phyloP scores from a whole-genome alignment of 2,329 filamentous ascomycete genomes.

The Phialophora verrucosa region DNA sequence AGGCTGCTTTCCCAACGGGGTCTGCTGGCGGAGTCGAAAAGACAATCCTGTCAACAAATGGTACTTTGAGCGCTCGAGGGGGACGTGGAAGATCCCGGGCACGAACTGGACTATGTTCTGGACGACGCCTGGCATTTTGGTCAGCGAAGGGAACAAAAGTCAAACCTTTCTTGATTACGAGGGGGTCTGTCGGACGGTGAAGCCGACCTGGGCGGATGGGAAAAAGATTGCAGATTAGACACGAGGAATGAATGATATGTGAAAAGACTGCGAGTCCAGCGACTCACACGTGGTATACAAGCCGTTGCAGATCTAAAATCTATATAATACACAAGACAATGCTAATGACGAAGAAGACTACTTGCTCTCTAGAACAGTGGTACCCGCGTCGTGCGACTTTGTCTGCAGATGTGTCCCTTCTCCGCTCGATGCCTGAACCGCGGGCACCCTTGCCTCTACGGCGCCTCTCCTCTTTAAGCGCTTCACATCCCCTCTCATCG shows the following conservation, averaged over 20 bases:
- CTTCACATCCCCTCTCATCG: constrained; percentile 26
- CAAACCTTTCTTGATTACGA: constrained; percentile 70
- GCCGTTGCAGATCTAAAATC: neutral
- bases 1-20: constrained; percentile 82
- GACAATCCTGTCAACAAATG: constrained; percentile 98
- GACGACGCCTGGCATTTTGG: constrained; percentile 74
- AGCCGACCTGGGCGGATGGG: constrained; percentile 55
- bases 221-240: constrained; percentile 43
- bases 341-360: neutral
- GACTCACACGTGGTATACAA: neutral
- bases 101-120: constrained; percentile 98
- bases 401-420: constrained; percentile 7
- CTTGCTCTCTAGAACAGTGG: neutral
- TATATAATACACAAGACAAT: neutral
- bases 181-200: constrained; percentile 70
- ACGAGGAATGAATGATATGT: neutral
- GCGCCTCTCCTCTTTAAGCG: constrained; percentile 25
- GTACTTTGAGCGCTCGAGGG: constrained; percentile 92
- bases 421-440: neutral
- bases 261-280: neutral
- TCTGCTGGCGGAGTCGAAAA: constrained; percentile 89
- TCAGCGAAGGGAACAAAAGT: constrained; percentile 46
- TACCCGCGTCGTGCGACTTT: neutral
- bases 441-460: neutral
- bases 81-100: constrained; percentile 79